Evolutionary conservation across 208 protist genomes (phyloP).

Genomic region (Crithidia expoeki): DNA sequence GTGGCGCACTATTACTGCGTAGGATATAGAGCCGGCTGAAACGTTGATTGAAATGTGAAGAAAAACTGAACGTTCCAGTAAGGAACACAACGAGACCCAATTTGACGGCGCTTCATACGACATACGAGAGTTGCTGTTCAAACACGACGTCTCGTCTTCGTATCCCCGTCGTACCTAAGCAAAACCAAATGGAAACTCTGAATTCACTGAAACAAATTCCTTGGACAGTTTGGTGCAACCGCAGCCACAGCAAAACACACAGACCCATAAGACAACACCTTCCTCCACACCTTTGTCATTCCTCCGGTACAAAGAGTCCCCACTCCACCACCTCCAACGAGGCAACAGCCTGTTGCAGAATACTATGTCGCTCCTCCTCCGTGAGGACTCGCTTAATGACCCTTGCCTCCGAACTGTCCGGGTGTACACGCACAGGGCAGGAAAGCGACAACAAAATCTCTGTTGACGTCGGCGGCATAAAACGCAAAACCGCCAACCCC

Average conservation of each 20-base stretch:
- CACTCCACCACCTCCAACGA: slow-evolving; percentile 63
- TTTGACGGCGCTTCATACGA: too few species aligned
- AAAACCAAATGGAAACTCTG: too few species aligned
- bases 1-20: too few species aligned
- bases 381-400: slow-evolving; percentile 48
- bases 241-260: neutral
- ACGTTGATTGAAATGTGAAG: too few species aligned
- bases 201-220: too few species aligned
- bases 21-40: too few species aligned
- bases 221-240: neutral
- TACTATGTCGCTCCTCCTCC: slow-evolving; percentile 38
- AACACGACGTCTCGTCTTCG: too few species aligned
- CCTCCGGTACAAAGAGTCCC: slow-evolving; percentile 71
- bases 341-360: slow-evolving; percentile 36
- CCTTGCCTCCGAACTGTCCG: slow-evolving; percentile 61
- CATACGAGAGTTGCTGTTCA: too few species aligned
- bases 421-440: slow-evolving; percentile 52
- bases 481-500: slow-evolving; percentile 57
- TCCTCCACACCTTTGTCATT: slow-evolving; percentile 6
- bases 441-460: slow-evolving; percentile 72
- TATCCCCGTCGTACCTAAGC: too few species aligned
- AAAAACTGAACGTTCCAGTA: too few species aligned
- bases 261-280: neutral
- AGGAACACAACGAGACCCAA: too few species aligned
- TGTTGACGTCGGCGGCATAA: slow-evolving; percentile 58